These are phyloP conservation scores for Hortiboletus rubellus DNA, from an alignment of 1,284 basidiomycete genomes.

Conservation along the genomic window DNA sequence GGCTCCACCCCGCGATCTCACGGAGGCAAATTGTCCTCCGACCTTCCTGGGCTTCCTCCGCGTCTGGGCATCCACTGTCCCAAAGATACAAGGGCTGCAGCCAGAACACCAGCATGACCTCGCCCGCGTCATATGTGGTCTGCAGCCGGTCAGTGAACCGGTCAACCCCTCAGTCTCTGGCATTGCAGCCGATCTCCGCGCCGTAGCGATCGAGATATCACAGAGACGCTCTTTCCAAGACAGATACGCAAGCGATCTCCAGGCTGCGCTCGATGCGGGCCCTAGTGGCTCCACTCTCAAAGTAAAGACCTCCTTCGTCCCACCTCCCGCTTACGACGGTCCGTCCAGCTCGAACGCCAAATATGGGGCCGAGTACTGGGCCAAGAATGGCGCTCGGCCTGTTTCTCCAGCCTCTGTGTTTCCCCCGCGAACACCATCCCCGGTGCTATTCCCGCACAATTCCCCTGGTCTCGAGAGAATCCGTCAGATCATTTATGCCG, in stretches of 20 bases:
- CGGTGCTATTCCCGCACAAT: constrained; percentile 50
- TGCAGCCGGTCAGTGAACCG: constrained; percentile 45
- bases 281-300: constrained; percentile 35
- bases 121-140: constrained; percentile 71
- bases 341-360: constrained; percentile 31
- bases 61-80: constrained; percentile 69
- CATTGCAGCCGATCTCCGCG: constrained; percentile 71
- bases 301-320: constrained; percentile 64
- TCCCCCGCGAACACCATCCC: constrained; percentile 41
- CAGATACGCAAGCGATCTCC: constrained; percentile 68
- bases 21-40: constrained; percentile 55
- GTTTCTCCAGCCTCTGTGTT: constrained; percentile 31
- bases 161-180: constrained; percentile 47
- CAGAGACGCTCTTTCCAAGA: constrained; percentile 81
- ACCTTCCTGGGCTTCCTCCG: constrained; percentile 65
- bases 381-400: constrained; percentile 28
- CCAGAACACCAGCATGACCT: constrained; percentile 76
- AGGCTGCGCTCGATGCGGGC: constrained; percentile 72
- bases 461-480: constrained; percentile 71
- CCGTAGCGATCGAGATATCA: constrained; percentile 78
- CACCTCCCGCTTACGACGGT: constrained; percentile 66
- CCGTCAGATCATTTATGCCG: constrained; percentile 79
- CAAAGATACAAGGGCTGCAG: constrained; percentile 58
- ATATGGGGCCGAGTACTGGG: constrained; percentile 18
- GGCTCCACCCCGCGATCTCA: constrained; percentile 46